Percentiles rank a stretch among this genome's conserved stretches.
phyloP scores from a whole-genome alignment of 257 asterid species.

The Solanum stenotomum region DNA sequence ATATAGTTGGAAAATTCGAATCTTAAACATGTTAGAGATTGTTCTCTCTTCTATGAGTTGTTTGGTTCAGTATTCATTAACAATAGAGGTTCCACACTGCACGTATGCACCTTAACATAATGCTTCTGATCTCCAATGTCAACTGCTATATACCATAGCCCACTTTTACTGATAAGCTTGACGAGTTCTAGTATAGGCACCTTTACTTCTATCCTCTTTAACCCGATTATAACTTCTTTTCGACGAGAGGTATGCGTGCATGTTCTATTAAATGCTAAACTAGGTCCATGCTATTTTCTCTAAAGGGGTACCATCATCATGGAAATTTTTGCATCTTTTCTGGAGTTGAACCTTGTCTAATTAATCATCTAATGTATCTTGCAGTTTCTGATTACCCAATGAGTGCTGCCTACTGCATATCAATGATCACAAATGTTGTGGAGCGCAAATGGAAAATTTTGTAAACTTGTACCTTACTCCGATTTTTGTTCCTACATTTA shows the following conservation, averaged over 20 bases:
- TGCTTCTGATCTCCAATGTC: neutral
- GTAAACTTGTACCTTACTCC: slow-evolving; percentile 10
- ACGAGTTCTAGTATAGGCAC: neutral
- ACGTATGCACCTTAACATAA: neutral
- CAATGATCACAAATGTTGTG: slow-evolving; percentile 52
- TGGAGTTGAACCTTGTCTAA: neutral
- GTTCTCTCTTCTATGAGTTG: neutral
- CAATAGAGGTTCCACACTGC: neutral
- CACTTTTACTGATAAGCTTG: neutral
- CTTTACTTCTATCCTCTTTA: neutral
- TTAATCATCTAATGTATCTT: neutral
- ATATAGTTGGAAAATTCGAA: neutral
- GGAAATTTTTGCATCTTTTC: neutral
- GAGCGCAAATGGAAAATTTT: slow-evolving; percentile 68
- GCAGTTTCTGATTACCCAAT: slow-evolving; percentile 80
- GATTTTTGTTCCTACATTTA: neutral
- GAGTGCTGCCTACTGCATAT: slow-evolving; percentile 84
- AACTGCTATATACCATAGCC: neutral
- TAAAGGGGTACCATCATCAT: neutral
- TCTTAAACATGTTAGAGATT: neutral
- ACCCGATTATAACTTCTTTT: neutral
- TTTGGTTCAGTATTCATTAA: neutral
- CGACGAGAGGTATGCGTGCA: neutral
- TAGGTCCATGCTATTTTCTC: neutral
- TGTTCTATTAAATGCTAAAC: neutral